These are phyloP conservation scores for Croton laevigatus DNA, from an alignment of 441 rosid species.

Conservation along the genomic window DNA sequence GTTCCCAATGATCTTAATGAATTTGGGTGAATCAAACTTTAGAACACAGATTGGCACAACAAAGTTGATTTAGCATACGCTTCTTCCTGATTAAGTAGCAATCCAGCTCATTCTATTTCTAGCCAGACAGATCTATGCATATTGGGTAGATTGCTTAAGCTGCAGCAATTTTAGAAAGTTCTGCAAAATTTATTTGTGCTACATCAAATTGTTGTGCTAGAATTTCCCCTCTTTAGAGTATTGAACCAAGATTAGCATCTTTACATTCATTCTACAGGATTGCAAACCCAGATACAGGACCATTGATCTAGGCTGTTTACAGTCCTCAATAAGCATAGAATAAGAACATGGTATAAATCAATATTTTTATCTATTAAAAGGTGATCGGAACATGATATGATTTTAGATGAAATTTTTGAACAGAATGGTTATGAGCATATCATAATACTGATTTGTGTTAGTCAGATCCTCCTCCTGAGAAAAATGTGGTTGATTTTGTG, in stretches of 20 bases:
- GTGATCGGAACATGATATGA: neutral
- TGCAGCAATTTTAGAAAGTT: neutral
- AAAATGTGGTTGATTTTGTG: neutral
- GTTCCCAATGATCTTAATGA: neutral
- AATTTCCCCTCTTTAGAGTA: neutral
- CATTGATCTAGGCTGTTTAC: neutral
- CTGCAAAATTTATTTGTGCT: neutral
- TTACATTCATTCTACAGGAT: neutral
- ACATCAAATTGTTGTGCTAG: neutral
- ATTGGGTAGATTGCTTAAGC: neutral
- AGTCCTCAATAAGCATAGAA: neutral
- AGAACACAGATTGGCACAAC: neutral
- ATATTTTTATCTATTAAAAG: neutral
- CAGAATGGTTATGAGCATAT: neutral
- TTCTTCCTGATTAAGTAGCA: neutral
- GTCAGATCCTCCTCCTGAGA: neutral
- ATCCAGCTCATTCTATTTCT: neutral
- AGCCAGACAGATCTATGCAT: neutral
- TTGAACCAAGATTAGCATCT: constrained; percentile 4
- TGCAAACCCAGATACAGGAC: neutral
- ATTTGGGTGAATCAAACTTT: neutral
- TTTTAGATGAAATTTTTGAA: neutral
- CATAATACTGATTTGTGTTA: neutral
- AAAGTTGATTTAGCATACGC: neutral
- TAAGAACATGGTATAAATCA: neutral